Evolutionary conservation across 2,329 filamentous ascomycete genomes (phyloP).

Genomic region (Coniella vitis): DNA sequence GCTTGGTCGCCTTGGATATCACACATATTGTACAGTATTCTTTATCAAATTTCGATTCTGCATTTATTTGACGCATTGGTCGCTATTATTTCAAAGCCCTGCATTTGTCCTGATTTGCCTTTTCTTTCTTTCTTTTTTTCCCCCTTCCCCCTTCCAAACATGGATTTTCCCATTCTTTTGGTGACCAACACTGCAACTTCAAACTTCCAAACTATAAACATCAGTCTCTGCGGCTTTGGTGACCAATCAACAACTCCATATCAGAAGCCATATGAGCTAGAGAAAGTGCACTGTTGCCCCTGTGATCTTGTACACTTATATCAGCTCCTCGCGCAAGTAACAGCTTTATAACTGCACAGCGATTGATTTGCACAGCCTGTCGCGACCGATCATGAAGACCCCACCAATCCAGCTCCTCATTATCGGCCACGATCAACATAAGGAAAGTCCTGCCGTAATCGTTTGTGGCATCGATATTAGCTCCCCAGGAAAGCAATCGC

Average conservation of each 20-base stretch:
- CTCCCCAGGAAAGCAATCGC: neutral
- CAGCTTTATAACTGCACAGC: neutral
- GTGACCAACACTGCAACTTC: no score
- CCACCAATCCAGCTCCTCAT: neutral
- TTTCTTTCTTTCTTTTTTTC: no score
- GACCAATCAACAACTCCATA: neutral
- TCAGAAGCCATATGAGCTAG: neutral
- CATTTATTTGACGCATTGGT: no score
- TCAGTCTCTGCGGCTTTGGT: no score
- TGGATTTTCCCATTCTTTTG: no score
- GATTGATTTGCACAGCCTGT: neutral
- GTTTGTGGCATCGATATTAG: neutral
- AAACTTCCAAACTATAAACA: neutral
- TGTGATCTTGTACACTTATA: neutral
- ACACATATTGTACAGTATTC: no score
- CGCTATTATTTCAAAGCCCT: no score
- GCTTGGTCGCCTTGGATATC: no score
- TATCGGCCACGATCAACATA: neutral
- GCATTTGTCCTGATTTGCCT: no score
- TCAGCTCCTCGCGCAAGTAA: neutral
- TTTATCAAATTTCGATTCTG: no score
- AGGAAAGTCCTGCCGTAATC: neutral
- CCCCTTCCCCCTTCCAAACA: no score
- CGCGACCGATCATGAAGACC: neutral
- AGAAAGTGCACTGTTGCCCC: neutral